Evolutionary conservation across 2,329 filamentous ascomycete species (phyloP).

Genomic region (Leptographium lundbergii): DNA sequence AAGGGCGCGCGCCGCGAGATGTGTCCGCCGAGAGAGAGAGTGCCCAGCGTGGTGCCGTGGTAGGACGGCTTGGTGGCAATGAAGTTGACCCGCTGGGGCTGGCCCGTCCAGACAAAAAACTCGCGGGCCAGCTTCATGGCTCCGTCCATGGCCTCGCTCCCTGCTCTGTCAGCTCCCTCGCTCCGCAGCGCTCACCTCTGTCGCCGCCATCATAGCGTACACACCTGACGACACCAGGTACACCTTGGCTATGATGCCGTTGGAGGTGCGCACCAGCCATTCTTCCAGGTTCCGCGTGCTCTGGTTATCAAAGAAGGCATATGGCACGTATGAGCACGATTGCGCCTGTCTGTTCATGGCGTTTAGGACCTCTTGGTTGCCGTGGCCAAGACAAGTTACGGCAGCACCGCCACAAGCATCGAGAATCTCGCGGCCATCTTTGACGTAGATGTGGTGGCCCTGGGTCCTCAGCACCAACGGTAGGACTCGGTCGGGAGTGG

Average conservation of each 20-base stretch:
- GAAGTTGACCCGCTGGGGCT: constrained; percentile 44
- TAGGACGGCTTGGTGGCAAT: constrained; percentile 57
- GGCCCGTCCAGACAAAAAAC: constrained; percentile 44
- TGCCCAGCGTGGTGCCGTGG: constrained; percentile 56
- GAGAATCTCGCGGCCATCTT: constrained; percentile 43
- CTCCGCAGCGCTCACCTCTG: not conserved
- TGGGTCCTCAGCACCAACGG: not conserved
- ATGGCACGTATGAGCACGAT: constrained; percentile 17
- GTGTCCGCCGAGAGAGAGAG: constrained; percentile 48
- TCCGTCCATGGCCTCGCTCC: constrained; percentile 59
- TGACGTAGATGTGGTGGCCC: constrained; percentile 3
- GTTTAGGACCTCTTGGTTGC: constrained; percentile 44
- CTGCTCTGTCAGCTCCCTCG: constrained; percentile 20
- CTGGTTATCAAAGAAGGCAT: constrained; percentile 39
- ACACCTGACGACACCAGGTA: constrained; percentile 24
- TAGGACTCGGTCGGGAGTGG: not conserved
- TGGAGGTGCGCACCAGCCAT: constrained; percentile 25
- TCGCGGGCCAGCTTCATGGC: constrained; percentile 55
- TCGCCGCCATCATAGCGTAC: constrained; percentile 8
- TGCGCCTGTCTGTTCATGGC: constrained; percentile 43
- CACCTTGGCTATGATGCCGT: constrained; percentile 22
- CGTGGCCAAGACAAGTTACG: constrained; percentile 59
- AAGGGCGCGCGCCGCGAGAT: constrained; percentile 43
- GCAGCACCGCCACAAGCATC: constrained; percentile 64
- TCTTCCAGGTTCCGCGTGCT: constrained; percentile 34